Evolutionary conservation across 2,329 filamentous ascomycete genomes (phyloP).

Genomic region (Neonectria punicea): DNA sequence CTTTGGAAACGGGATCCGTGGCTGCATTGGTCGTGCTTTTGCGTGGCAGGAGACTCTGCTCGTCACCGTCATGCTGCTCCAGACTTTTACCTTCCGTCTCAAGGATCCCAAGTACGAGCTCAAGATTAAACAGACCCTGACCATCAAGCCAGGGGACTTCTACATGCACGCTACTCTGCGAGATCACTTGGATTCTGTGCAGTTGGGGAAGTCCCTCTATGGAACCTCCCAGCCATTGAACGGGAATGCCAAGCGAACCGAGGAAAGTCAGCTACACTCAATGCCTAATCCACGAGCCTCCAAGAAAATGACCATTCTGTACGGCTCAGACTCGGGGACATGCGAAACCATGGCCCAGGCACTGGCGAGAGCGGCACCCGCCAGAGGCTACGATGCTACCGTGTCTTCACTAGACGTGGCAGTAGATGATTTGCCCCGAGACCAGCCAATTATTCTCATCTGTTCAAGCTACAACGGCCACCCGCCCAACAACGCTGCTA

Average conservation of each 20-base stretch:
- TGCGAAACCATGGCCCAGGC: constrained; percentile 73
- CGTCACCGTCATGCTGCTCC: constrained; percentile 64
- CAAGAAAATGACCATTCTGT: constrained; percentile 67
- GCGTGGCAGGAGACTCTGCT: constrained; percentile 65
- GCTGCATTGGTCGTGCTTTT: constrained; percentile 64
- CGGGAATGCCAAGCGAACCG: not conserved
- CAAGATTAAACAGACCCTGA: constrained; percentile 63
- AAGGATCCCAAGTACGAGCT: constrained; percentile 68
- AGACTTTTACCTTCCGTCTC: constrained; percentile 73
- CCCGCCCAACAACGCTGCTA: constrained; percentile 73
- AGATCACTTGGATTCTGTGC: constrained; percentile 50
- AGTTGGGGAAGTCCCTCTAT: constrained; percentile 49
- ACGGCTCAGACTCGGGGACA: constrained; percentile 76
- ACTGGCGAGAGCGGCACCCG: constrained; percentile 64
- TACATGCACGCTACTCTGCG: constrained; percentile 66
- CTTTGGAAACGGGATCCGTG: constrained; percentile 63
- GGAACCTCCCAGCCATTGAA: constrained; percentile 26
- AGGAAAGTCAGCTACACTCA: not conserved
- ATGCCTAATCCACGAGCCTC: not conserved
- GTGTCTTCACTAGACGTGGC: constrained; percentile 66
- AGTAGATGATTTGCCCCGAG: constrained; percentile 65
- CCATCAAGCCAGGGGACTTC: constrained; percentile 69
- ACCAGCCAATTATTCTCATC: constrained; percentile 70
- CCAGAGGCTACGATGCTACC: constrained; percentile 64
- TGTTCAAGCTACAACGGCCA: constrained; percentile 77